Conservation (phyloP, 2,329 filamentous ascomycete species). For the Colletotrichum lindemuthianum region DNA sequence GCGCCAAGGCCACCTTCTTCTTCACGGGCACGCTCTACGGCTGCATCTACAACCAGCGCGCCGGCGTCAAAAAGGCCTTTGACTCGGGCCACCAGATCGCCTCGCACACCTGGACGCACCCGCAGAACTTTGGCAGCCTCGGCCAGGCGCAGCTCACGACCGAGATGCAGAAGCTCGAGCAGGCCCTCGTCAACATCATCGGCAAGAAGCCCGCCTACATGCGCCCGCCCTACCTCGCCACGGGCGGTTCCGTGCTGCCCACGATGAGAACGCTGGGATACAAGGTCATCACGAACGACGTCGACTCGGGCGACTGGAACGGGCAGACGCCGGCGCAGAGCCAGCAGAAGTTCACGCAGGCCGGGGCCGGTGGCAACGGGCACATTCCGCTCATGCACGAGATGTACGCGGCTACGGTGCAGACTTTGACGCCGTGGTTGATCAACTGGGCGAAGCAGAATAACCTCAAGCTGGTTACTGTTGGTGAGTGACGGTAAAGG, state of each 20-base stretch:
- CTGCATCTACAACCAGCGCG: conserved; percentile 60
- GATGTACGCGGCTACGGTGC: conserved; percentile 60
- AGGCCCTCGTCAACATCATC: conserved; percentile 61
- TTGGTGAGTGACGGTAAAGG: conserved; percentile 50
- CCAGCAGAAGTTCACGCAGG: conserved; percentile 60
- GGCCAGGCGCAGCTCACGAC: conserved; percentile 50
- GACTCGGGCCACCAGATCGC: conserved; percentile 63
- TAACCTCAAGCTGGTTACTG: conserved; percentile 58
- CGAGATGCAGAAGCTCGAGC: conserved; percentile 62
- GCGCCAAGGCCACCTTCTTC: conserved; percentile 65
- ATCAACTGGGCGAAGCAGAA: conserved; percentile 61
- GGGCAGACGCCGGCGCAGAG: conserved; percentile 60
- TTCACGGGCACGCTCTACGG: conserved; percentile 61
- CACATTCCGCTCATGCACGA: conserved; percentile 70
- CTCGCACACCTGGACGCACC: conserved; percentile 64
- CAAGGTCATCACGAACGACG: conserved; percentile 69
- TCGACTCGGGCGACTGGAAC: conserved; percentile 72
- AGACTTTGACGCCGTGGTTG: conserved; percentile 59
- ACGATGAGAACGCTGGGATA: conserved; percentile 61
- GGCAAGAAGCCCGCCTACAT: conserved; percentile 60
- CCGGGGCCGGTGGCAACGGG: conserved; percentile 53
- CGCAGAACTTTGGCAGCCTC: conserved; percentile 52
- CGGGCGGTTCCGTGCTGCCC: conserved; percentile 53
- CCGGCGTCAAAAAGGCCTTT: conserved; percentile 64
- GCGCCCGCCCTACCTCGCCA: conserved; percentile 61